Evolutionary conservation across 2,329 filamentous ascomycete species (phyloP).

Genomic region (Aspergillus hiratsukae): DNA sequence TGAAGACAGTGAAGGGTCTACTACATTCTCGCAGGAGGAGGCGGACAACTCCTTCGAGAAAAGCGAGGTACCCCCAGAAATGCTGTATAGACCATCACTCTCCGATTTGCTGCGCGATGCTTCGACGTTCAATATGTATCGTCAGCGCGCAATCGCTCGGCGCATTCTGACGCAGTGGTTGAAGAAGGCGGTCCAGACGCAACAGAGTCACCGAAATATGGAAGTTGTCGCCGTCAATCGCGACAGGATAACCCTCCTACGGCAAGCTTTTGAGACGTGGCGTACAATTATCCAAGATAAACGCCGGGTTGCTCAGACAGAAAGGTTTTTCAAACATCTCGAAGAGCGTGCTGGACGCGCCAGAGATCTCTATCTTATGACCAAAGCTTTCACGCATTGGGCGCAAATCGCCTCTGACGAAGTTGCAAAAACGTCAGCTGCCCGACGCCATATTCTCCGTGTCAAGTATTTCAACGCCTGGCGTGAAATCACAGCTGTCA

Average conservation of each 20-base stretch:
- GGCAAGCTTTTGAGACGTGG: conserved; percentile 52
- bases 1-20: conserved; percentile 17
- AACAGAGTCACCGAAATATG: conserved; percentile 35
- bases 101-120: conserved; percentile 50
- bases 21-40: conserved; percentile 17
- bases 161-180: conserved; percentile 47
- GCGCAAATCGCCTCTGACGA: conserved; percentile 60
- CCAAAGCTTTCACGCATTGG: conserved; percentile 67
- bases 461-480: conserved; percentile 66
- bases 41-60: conserved; percentile 24
- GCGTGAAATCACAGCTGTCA: conserved; percentile 60
- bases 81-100: conserved; percentile 47
- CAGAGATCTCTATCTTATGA: conserved; percentile 61
- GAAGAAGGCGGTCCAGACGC: conserved; percentile 37
- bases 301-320: conserved; percentile 43
- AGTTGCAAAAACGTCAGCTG: conserved; percentile 61
- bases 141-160: conserved; percentile 35
- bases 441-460: conserved; percentile 65
- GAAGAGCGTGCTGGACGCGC: conserved; percentile 59
- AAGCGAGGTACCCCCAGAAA: conserved; percentile 29
- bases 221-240: conserved; percentile 44
- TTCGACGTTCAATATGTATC: conserved; percentile 44
- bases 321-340: conserved; percentile 52
- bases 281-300: conserved; percentile 37
- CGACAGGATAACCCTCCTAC: conserved; percentile 50